Conservation (phyloP, 805 yeast species). For the Blastobotrys americana region DNA sequence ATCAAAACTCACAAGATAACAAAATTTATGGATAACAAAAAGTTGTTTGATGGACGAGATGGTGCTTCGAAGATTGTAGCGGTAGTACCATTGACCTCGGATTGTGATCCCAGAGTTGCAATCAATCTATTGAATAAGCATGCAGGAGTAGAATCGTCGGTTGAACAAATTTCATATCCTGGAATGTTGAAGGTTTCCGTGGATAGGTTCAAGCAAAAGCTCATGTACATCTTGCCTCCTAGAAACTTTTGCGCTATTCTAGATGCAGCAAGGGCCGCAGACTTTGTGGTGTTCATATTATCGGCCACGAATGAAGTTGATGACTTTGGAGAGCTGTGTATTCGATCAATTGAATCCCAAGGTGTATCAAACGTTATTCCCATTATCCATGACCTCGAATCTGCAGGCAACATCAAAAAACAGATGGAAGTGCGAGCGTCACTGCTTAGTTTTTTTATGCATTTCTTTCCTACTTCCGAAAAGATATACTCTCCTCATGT, state of each 20-base stretch:
- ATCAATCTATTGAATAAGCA: constrained; percentile 23
- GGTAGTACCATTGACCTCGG: constrained; percentile 69
- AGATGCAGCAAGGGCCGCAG: constrained; percentile 85
- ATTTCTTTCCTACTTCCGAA: constrained; percentile 76
- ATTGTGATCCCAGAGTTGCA: constrained; percentile 39
- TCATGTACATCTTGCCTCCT: constrained; percentile 67
- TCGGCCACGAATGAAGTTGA: constrained; percentile 84
- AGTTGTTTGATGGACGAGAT: constrained; percentile 67
- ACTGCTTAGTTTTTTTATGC: constrained; percentile 56
- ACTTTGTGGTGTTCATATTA: constrained; percentile 81
- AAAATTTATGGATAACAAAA: constrained; percentile 51
- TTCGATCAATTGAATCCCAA: constrained; percentile 84
- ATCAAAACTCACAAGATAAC: constrained; percentile 62
- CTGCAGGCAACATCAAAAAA: constrained; percentile 63
- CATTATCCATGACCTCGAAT: constrained; percentile 11
- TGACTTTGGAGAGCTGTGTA: constrained; percentile 76
- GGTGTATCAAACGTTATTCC: constrained; percentile 70
- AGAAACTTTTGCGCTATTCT: constrained; percentile 58
- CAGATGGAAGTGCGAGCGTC: constrained; percentile 65
- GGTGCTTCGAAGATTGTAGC: constrained; percentile 84
- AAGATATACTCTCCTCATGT: constrained; percentile 65
- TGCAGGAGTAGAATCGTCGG: constrained; percentile 15
- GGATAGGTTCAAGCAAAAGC: constrained; percentile 62
- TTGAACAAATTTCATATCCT: constrained; percentile 8
- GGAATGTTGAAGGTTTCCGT: constrained; percentile 29